Conservation (phyloP, 2,329 filamentous ascomycete species). For the Mollisiaceae sp. region DNA sequence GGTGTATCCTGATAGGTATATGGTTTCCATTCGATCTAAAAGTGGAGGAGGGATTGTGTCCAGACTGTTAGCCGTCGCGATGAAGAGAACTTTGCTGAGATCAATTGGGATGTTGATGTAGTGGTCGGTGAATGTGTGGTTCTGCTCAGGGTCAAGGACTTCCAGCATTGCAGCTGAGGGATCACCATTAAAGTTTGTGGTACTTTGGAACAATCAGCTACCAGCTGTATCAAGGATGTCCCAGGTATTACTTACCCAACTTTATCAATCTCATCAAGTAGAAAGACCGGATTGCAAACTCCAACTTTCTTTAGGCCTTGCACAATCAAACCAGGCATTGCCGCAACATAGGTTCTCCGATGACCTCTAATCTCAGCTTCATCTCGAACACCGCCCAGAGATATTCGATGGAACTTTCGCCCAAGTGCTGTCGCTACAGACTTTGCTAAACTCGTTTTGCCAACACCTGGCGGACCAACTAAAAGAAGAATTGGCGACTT, state of each 20-base stretch:
- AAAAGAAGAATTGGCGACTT: conserved; percentile 95
- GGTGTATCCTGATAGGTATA: conserved; percentile 91
- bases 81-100: conserved; percentile 94
- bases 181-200: conserved; percentile 90
- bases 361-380: conserved; percentile 97
- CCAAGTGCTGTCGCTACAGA: conserved; percentile 91
- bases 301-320: conserved; percentile 94
- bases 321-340: conserved; percentile 97
- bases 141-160: conserved; percentile 96
- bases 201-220: conserved; percentile 39
- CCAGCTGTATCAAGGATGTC: not conserved
- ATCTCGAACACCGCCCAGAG: conserved; percentile 91
- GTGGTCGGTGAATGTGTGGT: conserved; percentile 92
- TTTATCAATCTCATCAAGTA: conserved; percentile 98
- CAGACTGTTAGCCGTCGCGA: conserved; percentile 92
- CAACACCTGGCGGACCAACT: conserved; percentile 90
- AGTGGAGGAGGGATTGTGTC: conserved; percentile 95
- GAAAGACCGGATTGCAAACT: conserved; percentile 91
- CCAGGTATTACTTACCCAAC: conserved; percentile 55
- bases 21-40: conserved; percentile 96
- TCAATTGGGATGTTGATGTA: conserved; percentile 97
- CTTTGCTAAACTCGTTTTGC: conserved; percentile 93
- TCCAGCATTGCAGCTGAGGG: conserved; percentile 98
- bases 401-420: conserved; percentile 96
- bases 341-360: conserved; percentile 92